Base-by-base conservation (phyloP, 176 grass and related monocot species). In the Hyparrhenia diplandra region DNA sequence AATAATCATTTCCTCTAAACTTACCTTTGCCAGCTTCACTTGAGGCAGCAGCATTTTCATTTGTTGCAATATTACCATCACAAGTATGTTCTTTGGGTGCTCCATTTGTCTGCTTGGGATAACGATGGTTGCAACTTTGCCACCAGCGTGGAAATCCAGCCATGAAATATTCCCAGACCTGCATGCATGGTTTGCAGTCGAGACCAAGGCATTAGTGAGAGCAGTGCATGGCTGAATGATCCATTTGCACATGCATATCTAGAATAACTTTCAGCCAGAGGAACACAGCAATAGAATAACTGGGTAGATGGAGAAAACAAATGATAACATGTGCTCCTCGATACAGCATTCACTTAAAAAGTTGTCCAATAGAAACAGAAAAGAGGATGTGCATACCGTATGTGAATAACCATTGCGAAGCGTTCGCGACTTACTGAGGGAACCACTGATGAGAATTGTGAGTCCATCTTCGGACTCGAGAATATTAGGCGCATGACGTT, bases 61-160 rank as follows among this genome's bases (percentile, higher is more conserved):
- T 43, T 25, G 43, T 71, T 83, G 58, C 4, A 35, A 40, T 45
- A 72, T 66, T 35, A 88, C 6, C 23, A 39, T 52, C 73, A 57
- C 13, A 65, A 71, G 7, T 35, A 46, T 58, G 45, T 66, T 73
- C 80, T 80, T 83, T 46, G 29, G 80, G 36, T 60, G 63, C 28
- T 43, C 40, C 73, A 68, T 84, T 59, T n/a, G 17, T 51, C 14
- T 0, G 17, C 30, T 35, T 74, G 23, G 41, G 80, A 64, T 37
- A 74, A 74, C 4, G 29, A 13, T 20, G 18, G 14, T 84, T 78
- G 60, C 80, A 88, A 13, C 18, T 80, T 31, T 74, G 46, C 86
- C 86, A 88, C 46, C 36, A 79, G 17, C 9, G 16, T 6, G 81
- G 86, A 59, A 88, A 88, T 59, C 86, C 81, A 20, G 25, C 17